Conservation (phyloP, 139 green algal species). For the Chloropicon primus region DNA sequence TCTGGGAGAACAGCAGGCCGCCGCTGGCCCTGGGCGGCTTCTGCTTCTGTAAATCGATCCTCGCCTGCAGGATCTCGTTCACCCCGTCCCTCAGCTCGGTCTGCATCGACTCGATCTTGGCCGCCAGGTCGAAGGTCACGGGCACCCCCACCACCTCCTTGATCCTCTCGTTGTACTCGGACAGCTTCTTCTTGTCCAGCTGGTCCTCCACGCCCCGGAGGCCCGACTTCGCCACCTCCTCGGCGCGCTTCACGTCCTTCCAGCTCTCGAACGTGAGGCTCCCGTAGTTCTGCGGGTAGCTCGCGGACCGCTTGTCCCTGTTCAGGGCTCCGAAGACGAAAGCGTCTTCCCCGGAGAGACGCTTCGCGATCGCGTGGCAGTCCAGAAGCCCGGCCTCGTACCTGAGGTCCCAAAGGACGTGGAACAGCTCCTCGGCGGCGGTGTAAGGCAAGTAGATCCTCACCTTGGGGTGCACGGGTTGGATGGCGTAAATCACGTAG, state of each 20-base stretch:
- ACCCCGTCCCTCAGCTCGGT: not conserved
- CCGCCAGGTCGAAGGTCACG: not conserved
- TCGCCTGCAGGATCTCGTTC: not conserved
- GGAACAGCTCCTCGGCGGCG: not conserved
- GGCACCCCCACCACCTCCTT: not conserved
- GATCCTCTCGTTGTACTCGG: not conserved
- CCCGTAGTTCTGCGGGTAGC: not conserved
- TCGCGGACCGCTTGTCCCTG: not conserved
- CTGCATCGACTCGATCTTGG: not conserved
- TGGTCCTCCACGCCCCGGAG: not conserved
- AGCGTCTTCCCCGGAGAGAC: not conserved
- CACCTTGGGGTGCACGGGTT: not conserved
- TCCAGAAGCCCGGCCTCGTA: not conserved
- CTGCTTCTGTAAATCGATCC: not conserved
- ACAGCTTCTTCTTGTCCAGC: not conserved
- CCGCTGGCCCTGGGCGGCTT: not conserved
- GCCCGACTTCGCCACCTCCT: not conserved
- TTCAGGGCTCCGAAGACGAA: not conserved
- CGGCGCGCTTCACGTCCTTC: not conserved
- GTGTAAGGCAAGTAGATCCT: not conserved
- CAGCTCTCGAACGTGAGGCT: not conserved
- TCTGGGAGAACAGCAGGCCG: not conserved
- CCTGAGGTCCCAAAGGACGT: not conserved
- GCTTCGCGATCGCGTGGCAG: not conserved
- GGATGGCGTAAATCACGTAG: not conserved